These are phyloP conservation scores for Dendrostoma leiphaemia DNA, from an alignment of 2,329 filamentous ascomycete species.

Conservation along the genomic window DNA sequence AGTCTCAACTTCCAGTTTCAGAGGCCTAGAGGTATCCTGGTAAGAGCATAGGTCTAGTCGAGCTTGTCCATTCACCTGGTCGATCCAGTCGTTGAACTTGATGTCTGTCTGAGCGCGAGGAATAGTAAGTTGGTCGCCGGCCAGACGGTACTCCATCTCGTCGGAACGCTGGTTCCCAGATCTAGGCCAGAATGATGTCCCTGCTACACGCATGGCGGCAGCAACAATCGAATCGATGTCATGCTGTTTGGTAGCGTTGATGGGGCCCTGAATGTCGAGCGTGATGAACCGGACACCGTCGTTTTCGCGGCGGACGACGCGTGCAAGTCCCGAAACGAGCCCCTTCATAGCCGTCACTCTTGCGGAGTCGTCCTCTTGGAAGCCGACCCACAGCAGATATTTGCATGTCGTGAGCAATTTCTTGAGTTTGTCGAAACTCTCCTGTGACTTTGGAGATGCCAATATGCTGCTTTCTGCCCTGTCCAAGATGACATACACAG, in stretches of 20 bases:
- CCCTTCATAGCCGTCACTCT: constrained; percentile 4
- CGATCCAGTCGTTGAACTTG: constrained; percentile 15
- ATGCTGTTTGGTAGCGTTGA: background rate
- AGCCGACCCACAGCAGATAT: constrained; percentile 17
- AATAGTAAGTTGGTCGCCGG: constrained; percentile 6
- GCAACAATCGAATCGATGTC: background rate
- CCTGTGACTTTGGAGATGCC: constrained; percentile 2
- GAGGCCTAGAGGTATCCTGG: constrained; percentile 3
- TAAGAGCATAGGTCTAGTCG: background rate
- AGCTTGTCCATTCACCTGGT: background rate
- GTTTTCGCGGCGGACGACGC: constrained; percentile 20
- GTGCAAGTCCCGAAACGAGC: constrained; percentile 18
- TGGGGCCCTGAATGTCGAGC: constrained; percentile 22
- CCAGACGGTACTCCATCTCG: background rate
- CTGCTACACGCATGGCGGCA: background rate
- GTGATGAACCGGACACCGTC: constrained; percentile 22
- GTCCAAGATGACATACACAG: constrained; percentile 14
- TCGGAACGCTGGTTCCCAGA: background rate
- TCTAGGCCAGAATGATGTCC: background rate
- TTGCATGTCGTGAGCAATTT: constrained; percentile 11
- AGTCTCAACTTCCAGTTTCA: constrained; percentile 15
- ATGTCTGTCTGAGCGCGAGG: constrained; percentile 14
- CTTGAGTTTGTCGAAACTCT: constrained; percentile 17
- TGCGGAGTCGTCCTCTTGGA: constrained; percentile 6
- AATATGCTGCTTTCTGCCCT: constrained; percentile 18